phyloP scores from a whole-genome alignment of 306 rosid genomes.

The Quercus glauca region DNA sequence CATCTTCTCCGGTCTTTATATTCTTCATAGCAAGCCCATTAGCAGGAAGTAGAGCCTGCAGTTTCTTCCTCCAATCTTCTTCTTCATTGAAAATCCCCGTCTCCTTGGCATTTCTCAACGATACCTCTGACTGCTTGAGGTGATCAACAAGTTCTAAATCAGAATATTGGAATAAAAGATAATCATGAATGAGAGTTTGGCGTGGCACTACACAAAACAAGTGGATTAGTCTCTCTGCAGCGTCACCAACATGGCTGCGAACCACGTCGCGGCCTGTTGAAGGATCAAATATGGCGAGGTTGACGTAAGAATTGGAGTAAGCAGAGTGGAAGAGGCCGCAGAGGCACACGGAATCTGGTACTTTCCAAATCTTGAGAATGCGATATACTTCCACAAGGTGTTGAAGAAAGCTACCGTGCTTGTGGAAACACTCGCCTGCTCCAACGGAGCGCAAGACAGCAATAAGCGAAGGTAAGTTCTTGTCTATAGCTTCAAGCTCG shows the following conservation, averaged over 20 bases:
- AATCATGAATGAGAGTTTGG: constrained; percentile 73
- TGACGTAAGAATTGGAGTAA: constrained; percentile 87
- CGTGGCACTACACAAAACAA: constrained; percentile 77
- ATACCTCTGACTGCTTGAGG: constrained; percentile 44
- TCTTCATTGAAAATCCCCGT: constrained; percentile 31
- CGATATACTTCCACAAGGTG: constrained; percentile 69
- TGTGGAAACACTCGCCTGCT: constrained; percentile 95
- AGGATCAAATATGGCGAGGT: constrained; percentile 85
- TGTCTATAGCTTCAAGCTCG: constrained; percentile 50
- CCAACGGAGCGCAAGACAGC: constrained; percentile 63
- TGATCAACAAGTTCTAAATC: constrained; percentile 54
- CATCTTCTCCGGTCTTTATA: constrained; percentile 59
- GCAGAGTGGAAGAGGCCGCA: constrained; percentile 95
- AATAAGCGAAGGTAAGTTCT: constrained; percentile 47
- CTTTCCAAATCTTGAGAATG: constrained; percentile 74
- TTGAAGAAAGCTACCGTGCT: constrained; percentile 83
- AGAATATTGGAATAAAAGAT: constrained; percentile 63
- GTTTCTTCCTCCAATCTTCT: constrained; percentile 67
- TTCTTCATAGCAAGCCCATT: constrained; percentile 59
- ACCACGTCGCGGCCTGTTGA: constrained; percentile 77
- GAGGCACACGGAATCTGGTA: constrained; percentile 47
- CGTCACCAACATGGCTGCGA: constrained; percentile 51
- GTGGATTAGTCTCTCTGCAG: constrained; percentile 67
- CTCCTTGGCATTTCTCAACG: constrained; percentile 35
- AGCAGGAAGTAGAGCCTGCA: constrained; percentile 50